These are phyloP conservation scores for Lactarius deliciosus DNA, from an alignment of 768 basidiomycete genomes.

Conservation along the genomic window DNA sequence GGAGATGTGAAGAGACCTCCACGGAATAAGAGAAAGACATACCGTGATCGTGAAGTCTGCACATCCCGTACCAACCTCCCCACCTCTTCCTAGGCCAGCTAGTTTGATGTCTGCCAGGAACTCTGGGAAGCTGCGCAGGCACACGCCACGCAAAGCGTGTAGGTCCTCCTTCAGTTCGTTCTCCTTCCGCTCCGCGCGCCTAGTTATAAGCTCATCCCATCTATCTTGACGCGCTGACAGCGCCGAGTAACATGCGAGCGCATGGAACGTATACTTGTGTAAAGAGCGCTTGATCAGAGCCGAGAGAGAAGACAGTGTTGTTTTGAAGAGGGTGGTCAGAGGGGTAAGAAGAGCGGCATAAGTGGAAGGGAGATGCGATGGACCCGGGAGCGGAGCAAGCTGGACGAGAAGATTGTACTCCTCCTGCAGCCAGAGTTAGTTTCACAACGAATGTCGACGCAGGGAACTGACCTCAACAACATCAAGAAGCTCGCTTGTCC, in stretches of 20 bases:
- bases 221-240: conserved; percentile 55
- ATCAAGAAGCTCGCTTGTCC: conserved; percentile 62
- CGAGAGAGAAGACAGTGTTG: conserved; percentile 61
- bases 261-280: conserved; percentile 79
- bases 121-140: conserved; percentile 81
- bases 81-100: conserved; percentile 53
- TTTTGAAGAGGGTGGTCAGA: conserved; percentile 61
- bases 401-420: conserved; percentile 67
- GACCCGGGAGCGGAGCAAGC: conserved; percentile 58
- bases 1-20: neutral
- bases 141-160: conserved; percentile 61
- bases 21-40: conserved; percentile 30
- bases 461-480: conserved; percentile 60
- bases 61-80: conserved; percentile 62
- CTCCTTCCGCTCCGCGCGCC: conserved; percentile 44
- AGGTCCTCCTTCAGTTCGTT: conserved; percentile 76
- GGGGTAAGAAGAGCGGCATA: conserved; percentile 64
- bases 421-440: conserved; percentile 41
- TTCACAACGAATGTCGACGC: neutral
- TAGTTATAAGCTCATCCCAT: conserved; percentile 66
- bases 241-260: conserved; percentile 65
- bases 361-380: conserved; percentile 52
- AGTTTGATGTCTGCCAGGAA: conserved; percentile 77
- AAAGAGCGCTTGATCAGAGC: conserved; percentile 71
- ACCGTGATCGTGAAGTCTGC: conserved; percentile 60